Evolutionary conservation across 2,329 filamentous ascomycete genomes (phyloP).

Genomic region (Fusarium subglutinans): DNA sequence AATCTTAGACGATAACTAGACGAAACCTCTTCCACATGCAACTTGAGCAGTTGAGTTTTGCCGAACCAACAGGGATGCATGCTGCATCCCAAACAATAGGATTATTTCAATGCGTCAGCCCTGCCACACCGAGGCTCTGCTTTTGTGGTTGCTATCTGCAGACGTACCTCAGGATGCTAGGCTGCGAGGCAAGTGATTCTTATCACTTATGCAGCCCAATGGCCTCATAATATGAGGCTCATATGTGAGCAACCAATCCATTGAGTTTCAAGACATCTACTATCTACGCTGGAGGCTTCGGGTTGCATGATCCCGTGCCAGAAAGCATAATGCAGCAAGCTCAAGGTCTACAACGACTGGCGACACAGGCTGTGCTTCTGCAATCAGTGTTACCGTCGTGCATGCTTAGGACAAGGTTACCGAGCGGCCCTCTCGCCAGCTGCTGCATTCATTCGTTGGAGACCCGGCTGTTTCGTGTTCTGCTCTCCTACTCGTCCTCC

Average conservation of each 20-base stretch:
- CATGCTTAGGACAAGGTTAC: constrained; percentile 32
- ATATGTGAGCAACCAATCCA: constrained; percentile 9
- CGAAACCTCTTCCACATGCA: background rate
- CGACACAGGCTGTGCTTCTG: constrained; percentile 31
- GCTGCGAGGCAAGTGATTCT: constrained; percentile 14
- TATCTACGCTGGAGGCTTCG: background rate
- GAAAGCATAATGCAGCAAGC: constrained; percentile 24
- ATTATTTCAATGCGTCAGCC: constrained; percentile 12
- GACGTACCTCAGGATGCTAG: constrained; percentile 7
- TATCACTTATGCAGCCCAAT: constrained; percentile 23
- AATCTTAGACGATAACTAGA: background rate
- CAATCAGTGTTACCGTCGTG: constrained; percentile 34
- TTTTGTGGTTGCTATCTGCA: constrained; percentile 8
- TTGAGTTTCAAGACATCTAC: constrained; percentile 13
- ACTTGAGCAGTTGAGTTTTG: background rate
- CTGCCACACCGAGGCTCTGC: constrained; percentile 17
- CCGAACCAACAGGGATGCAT: background rate
- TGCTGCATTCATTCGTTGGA: constrained; percentile 24
- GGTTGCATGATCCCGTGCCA: constrained; percentile 6
- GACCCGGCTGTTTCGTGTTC: constrained; percentile 28
- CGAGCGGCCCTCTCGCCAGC: constrained; percentile 20
- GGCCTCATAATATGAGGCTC: constrained; percentile 27
- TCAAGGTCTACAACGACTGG: constrained; percentile 25
- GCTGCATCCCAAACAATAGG: background rate
- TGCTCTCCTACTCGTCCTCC: constrained; percentile 21